Evolutionary conservation across 345 rosid species (phyloP), one percentile per base, ranked within the genome.

Genomic region (Gossypium raimondii): DNA sequence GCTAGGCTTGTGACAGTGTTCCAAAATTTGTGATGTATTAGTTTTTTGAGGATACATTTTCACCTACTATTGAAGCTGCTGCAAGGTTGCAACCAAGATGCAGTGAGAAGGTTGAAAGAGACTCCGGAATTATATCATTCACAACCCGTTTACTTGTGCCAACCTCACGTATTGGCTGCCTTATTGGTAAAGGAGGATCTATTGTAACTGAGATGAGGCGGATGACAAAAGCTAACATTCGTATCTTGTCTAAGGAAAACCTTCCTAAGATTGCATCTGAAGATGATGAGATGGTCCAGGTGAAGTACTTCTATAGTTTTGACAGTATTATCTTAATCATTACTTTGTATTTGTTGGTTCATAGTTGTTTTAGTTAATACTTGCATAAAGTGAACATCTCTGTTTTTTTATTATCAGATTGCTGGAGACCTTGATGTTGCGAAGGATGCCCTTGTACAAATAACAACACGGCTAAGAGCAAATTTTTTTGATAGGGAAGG

Each of bases 201-300:
- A 91, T 95, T 77, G 89, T 93, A 75, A 86, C 90, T 82, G 99
- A 95, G 83, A 90, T 95, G 90, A 88, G 99, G 84, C 87, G 91
- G 79, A 66, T 82, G 51, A 93, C 97, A 7, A 93, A 89, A 85
- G 99, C 99, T 53, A 91, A 90, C 78, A 95, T 95, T 71, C 93
- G 97, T 34, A 88, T 95, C 50, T 92, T 93, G 44, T 87, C 94
- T 29, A 95, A 93, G 84, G 99, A 91, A 51, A 83, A 82, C 76
- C 91, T 93, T 81, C 98, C 99, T 17, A 93, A 93, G 77, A 78
- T 93, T 84, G 99, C 97, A 67, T 82, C 92, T 57, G 82, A 85
- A 9, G 97, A 91, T 83, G 99, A 95, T 78, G 99, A 95, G 87
- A 90, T 95, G 99, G 96, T 95, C 75, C 99, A 89, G 98, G 99